Evolutionary conservation across 371 early-diverging fungal genomes (phyloP).

Genomic region (Haplosporangium sp.): DNA sequence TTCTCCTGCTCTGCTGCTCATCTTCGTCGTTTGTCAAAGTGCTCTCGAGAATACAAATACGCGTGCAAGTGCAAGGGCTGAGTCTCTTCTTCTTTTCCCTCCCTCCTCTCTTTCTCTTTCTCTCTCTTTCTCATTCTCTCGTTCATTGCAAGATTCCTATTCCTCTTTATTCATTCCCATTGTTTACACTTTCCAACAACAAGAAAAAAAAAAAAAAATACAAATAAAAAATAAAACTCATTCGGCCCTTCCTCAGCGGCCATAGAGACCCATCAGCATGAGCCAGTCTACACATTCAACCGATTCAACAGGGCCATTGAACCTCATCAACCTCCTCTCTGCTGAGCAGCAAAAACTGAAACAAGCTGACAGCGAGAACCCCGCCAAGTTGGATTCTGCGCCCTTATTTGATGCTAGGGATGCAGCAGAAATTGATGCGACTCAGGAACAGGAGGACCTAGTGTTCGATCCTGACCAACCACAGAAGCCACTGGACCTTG

Average conservation of each 20-base stretch:
- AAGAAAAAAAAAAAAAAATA: no score
- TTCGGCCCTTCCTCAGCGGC: neutral
- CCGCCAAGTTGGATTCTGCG: conserved; percentile 20
- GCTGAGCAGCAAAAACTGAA: conserved; percentile 9
- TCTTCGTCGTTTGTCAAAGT: neutral
- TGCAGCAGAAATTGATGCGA: neutral
- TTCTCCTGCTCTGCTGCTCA: neutral
- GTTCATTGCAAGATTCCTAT: neutral
- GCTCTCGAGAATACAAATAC: neutral
- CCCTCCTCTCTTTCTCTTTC: neutral
- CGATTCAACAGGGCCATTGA: conserved; percentile 25
- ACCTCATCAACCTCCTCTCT: conserved; percentile 4
- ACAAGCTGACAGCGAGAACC: conserved; percentile 34
- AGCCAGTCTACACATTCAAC: conserved; percentile 5
- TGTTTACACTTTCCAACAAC: neutral
- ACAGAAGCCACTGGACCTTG: conserved; percentile 18
- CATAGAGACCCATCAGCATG: neutral
- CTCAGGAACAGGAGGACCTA: conserved; percentile 1
- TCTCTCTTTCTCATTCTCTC: neutral
- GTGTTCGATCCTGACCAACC: conserved; percentile 18
- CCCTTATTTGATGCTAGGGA: neutral
- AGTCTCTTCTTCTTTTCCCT: neutral
- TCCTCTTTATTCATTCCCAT: neutral
- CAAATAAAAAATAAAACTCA: neutral
- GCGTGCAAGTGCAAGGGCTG: neutral